phyloP scores from a whole-genome alignment of 805 yeast genomes.

The Saturnispora quitensis region DNA sequence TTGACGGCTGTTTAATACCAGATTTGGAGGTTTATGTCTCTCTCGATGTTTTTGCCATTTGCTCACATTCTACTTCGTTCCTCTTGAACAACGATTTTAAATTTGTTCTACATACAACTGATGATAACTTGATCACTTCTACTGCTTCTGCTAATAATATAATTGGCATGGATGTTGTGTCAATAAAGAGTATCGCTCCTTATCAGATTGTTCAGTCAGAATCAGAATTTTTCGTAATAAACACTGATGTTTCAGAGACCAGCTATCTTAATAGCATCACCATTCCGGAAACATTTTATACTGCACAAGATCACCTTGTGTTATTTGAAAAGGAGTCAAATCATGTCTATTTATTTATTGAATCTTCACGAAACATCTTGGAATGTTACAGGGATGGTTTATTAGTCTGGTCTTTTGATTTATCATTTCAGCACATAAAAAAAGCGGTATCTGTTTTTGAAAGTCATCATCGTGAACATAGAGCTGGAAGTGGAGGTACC shows the following conservation, averaged over 20 bases:
- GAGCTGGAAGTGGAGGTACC: not conserved
- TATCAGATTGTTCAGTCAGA: constrained; percentile 7
- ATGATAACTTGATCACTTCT: constrained; percentile 1
- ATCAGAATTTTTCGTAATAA: constrained; percentile 13
- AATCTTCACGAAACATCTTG: constrained; percentile 12
- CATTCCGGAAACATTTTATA: constrained; percentile 15
- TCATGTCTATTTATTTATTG: constrained; percentile 11
- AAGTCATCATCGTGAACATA: constrained; percentile 11
- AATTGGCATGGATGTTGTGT: not conserved
- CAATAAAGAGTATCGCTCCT: constrained; percentile 1
- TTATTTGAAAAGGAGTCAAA: constrained; percentile 6
- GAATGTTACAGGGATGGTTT: constrained; percentile 18
- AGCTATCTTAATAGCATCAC: not conserved
- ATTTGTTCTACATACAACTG: not conserved
- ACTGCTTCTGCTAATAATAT: constrained; percentile 7
- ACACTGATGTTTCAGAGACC: constrained; percentile 8
- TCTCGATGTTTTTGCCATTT: constrained; percentile 3
- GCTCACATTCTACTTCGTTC: constrained; percentile 6
- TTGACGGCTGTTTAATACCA: constrained; percentile 6
- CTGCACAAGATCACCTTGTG: constrained; percentile 12
- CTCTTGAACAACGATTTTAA: constrained; percentile 1
- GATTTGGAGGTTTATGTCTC: constrained; percentile 2
- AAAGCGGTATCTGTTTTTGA: constrained; percentile 28
- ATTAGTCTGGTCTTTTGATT: constrained; percentile 36
- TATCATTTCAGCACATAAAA: constrained; percentile 30